Base-by-base conservation (phyloP, 257 asterid genomes). In the Verbena officinalis region DNA sequence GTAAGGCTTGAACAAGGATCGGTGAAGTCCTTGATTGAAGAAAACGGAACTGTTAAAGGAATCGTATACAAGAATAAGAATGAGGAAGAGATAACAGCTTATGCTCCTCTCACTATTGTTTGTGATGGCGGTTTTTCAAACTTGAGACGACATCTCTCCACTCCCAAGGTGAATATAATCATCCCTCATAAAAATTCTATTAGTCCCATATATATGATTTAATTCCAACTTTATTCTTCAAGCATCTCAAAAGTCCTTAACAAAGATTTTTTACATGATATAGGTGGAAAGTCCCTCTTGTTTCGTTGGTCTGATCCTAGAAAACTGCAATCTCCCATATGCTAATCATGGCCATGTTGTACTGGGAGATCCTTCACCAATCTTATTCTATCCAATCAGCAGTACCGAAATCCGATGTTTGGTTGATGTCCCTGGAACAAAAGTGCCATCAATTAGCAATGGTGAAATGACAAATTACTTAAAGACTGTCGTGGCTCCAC, bases 91-190 rank as follows among this genome's bases (percentile, higher is more conserved):
- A 19, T 57, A 24, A 44, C 48, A 43, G 64, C 81, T 14, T 58
- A 70, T 68, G 86, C 87, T 43, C 87, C 92, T 31, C 85, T 82
- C 43, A 85, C 88, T 40, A 69, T 84, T 33, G 84, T 84, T 50
- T 84, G 88, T 36, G 88, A 84, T 50, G 88, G 91, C 24, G 78
- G 88, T 68, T 85, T 80, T 72, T 85, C 92, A n/a, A 85, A 85
- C 69, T 59, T 85, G 64, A 73, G 92, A 54, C 77, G 85, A 30
- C 44, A 80, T 58, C 79, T 85, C 7, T 85, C 86, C 59, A 78
- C 79, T 40, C 81, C 86, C 44, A 69, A 75, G 83, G 91, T 84
- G 38, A 62, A 40, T 7, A 44, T 16, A 4, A 44, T 44, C 5
- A 44, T 44, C n/a, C 48, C 17, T 13, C 6, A 3, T 12, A n/a